Conservation (phyloP, 2,329 filamentous ascomycete genomes). For the Microascus cirrosus region DNA sequence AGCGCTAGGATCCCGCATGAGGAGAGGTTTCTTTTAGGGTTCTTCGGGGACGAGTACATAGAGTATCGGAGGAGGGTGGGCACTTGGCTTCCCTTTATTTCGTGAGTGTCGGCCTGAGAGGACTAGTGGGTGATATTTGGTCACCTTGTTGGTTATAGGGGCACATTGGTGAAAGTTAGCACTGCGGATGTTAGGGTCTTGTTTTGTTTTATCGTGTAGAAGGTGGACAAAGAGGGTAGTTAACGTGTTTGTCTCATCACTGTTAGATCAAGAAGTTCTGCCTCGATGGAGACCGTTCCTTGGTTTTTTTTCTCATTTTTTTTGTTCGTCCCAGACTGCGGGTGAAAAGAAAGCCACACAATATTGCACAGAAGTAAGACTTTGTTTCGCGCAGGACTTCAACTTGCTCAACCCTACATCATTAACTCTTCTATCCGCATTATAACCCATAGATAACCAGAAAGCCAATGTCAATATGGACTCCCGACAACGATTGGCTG, state of each 20-base stretch:
- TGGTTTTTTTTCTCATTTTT: too few relatives aligned
- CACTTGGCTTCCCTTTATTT: conserved; percentile 67
- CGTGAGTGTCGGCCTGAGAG: conserved; percentile 8
- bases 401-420: not conserved
- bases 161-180: not conserved
- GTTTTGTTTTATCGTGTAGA: too few relatives aligned
- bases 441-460: not conserved
- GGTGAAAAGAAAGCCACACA: too few relatives aligned
- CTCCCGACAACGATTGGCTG: conserved; percentile 12
- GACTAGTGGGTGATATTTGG: not conserved
- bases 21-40: conserved; percentile 64
- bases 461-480: not conserved
- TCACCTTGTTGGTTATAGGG: not conserved
- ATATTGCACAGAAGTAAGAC: not conserved
- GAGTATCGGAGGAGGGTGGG: conserved; percentile 60
- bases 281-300: too few relatives aligned
- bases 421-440: not conserved
- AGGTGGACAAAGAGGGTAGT: too few relatives aligned
- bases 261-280: too few relatives aligned
- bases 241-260: too few relatives aligned
- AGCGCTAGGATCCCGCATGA: conserved; percentile 61
- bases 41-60: conserved; percentile 77
- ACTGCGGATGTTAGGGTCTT: not conserved
- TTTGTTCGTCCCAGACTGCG: too few relatives aligned
- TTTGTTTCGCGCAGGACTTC: not conserved